Conservation (phyloP, 345 rosid species). For the Aquilaria yunnanensis region DNA sequence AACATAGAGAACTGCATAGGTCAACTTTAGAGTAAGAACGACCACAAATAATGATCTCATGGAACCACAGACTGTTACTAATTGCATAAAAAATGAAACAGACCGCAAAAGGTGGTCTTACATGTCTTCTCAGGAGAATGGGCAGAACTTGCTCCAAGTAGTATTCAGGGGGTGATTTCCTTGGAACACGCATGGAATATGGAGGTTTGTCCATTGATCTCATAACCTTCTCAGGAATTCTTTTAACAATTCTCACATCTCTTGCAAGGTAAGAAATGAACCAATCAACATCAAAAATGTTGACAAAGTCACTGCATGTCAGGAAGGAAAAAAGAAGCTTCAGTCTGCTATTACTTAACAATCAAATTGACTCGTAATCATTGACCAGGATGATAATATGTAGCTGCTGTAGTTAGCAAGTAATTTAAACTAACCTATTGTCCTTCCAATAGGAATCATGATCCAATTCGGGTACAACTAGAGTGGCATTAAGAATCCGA, state of each 20-base stretch:
- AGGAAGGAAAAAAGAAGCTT: slow-evolving; percentile 2
- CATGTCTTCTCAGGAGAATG: slow-evolving; percentile 63
- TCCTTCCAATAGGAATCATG: slow-evolving; percentile 98
- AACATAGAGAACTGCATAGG: not conserved
- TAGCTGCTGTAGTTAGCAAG: not conserved
- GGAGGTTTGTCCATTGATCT: slow-evolving; percentile 96
- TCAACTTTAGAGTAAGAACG: not conserved
- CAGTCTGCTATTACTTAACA: not conserved
- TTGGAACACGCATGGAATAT: slow-evolving; percentile 93
- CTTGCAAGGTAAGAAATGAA: slow-evolving; percentile 84
- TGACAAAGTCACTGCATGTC: slow-evolving; percentile 78
- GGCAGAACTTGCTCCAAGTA: slow-evolving; percentile 96
- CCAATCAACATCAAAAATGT: slow-evolving; percentile 88
- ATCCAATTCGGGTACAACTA: slow-evolving; percentile 94
- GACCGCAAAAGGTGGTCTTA: slow-evolving; percentile 6
- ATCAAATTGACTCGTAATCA: not conserved
- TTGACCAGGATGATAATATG: not conserved
- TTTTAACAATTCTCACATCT: slow-evolving; percentile 89
- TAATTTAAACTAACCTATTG: slow-evolving; percentile 50
- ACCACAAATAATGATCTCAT: not conserved
- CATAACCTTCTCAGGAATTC: slow-evolving; percentile 92
- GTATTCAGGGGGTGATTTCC: slow-evolving; percentile 91
- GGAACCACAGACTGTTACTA: not conserved
- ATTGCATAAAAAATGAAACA: not conserved
- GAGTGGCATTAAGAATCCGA: slow-evolving; percentile 85